These are phyloP conservation scores for Benincasa hispida DNA, from an alignment of 306 rosid species.

Conservation along the genomic window DNA sequence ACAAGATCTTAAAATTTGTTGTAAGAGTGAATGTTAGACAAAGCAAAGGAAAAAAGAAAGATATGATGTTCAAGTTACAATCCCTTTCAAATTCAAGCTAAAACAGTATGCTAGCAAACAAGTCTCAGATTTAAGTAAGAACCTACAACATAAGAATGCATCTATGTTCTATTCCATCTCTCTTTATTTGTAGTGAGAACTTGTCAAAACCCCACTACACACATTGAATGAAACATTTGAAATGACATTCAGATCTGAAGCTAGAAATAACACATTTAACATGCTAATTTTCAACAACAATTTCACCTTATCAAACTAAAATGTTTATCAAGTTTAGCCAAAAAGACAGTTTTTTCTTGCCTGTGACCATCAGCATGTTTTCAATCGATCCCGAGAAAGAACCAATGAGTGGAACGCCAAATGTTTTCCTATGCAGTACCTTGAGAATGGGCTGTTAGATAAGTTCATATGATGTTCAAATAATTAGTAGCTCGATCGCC, in stretches of 20 bases:
- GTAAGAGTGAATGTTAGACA: not conserved
- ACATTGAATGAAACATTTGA: not conserved
- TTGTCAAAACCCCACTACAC: not conserved
- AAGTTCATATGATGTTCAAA: not conserved
- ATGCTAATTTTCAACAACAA: not conserved
- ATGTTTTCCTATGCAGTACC: not conserved
- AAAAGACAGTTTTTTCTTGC: not conserved
- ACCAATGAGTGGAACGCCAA: not conserved
- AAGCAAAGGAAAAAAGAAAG: not conserved
- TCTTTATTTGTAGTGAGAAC: not conserved
- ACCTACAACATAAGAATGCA: not conserved
- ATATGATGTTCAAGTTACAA: not conserved
- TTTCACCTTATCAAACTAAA: not conserved
- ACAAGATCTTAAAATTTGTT: not conserved
- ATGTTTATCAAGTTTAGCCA: not conserved
- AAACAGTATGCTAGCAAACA: not conserved
- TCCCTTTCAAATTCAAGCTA: not conserved
- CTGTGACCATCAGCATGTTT: not conserved
- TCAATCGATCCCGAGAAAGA: not conserved
- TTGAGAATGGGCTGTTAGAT: not conserved
- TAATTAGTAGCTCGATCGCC: not conserved
- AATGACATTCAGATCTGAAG: not conserved
- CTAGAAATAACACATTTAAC: not conserved
- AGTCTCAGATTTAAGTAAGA: not conserved
- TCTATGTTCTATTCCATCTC: not conserved